Base-by-base conservation (phyloP, 2,329 filamentous ascomycete species). In the Curvularia eragrostidis region DNA sequence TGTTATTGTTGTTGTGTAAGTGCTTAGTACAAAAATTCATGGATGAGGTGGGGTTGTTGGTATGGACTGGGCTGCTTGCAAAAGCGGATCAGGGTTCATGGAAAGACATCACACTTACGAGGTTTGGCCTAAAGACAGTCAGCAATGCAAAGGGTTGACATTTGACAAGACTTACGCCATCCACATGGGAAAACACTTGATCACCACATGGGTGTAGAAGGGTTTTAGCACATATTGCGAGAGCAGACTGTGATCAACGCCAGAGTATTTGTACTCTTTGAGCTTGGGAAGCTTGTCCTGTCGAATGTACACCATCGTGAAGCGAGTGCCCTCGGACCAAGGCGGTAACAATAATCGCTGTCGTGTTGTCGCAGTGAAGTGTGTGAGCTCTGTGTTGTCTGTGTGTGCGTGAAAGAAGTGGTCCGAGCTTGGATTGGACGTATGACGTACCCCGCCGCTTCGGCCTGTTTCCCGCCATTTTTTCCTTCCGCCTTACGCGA, bases 201-300 rank as follows among this genome's bases (percentile, higher is more conserved):
- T 97, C 72, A 96, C 94, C 66, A 95, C 84, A 80, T 96, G 89
- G 73, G 88, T 96, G 83, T 98, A 99, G 80, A 98, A 99, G 7
- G 95, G 95, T 84, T 99, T 98, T 71, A 99, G 83, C 65, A 99
- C 86, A 81, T 97, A 98, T 77, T 89, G 91, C 64, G 93, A 97
- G 39, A 92, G 84, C 61, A 97, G 83, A 58, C 93, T 97, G 77
- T 91, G 91, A 79, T 99, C 95, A 71, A 98, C 91, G 56, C 87
- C 87, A 39, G 90, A 91, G 84, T 99, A 99, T 80, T 96, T 95
- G 87, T 99, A 99, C 79, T 93, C 86, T 78, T 91, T 91, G 70
- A 99, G 87, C 76, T 91, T 91, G 38, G 90, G 88, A 63, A 99
- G 89, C 80, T 91, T 89, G 73, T 93, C 88, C 79, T 97, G 91